Conservation (phyloP, 169 alveolate species). For the Plasmodium relictum region DNA sequence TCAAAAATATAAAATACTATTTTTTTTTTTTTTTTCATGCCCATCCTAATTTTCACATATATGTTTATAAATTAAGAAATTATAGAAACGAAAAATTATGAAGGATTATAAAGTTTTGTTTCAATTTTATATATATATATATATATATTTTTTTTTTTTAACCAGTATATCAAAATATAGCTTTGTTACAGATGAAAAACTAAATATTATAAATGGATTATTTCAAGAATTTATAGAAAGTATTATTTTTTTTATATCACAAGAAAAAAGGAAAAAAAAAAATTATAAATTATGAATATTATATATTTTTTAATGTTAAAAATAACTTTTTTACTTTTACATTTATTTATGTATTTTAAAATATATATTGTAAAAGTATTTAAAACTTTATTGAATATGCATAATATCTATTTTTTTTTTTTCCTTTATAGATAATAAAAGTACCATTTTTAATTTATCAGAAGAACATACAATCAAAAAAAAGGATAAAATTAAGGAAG, state of each 20-base stretch:
- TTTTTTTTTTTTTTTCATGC: background rate
- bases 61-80: background rate
- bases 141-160: slow-evolving; percentile 5
- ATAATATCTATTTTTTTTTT: background rate
- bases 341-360: too few species aligned
- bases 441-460: slow-evolving; percentile 31
- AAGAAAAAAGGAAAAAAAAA: background rate
- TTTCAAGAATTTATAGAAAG: slow-evolving; percentile 37
- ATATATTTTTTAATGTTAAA: background rate
- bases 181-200: slow-evolving; percentile 43
- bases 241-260: background rate
- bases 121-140: background rate
- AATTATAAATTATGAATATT: background rate
- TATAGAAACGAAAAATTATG: background rate
- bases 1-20: background rate
- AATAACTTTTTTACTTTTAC: background rate
- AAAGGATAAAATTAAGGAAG: slow-evolving; percentile 27
- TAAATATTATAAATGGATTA: slow-evolving; percentile 41
- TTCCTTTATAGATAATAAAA: slow-evolving; percentile 26
- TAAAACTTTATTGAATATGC: too few species aligned
- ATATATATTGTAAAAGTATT: too few species aligned
- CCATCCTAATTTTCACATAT: background rate
- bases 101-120: background rate
- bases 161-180: slow-evolving; percentile 45
- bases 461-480: background rate